Percentiles rank a stretch among this genome's conserved stretches.
Evolutionary conservation across 2,329 filamentous ascomycete species (phyloP).

Genomic region (Phialocephala sp.): DNA sequence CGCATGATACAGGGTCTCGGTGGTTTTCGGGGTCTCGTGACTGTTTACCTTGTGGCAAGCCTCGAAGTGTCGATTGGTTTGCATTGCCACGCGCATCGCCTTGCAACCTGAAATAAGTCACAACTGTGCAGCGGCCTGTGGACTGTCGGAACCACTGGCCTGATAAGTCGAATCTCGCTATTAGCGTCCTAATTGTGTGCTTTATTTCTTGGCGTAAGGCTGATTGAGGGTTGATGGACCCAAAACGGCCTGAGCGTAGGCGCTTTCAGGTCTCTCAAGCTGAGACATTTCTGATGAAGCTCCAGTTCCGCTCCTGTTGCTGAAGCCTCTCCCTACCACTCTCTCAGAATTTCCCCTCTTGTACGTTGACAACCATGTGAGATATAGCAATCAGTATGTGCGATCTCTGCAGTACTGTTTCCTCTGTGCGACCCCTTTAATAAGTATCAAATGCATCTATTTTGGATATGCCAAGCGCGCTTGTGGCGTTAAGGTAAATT

Average conservation of each 20-base stretch:
- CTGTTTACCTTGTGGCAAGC: too few relatives aligned
- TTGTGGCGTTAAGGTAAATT: slow-evolving; percentile 7
- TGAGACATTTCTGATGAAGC: background rate
- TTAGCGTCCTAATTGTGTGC: background rate
- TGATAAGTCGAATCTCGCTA: background rate
- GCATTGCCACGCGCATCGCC: too few relatives aligned
- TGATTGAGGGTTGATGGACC: background rate
- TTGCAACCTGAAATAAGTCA: too few relatives aligned
- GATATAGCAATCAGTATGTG: background rate
- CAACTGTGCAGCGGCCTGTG: too few relatives aligned
- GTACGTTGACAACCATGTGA: background rate
- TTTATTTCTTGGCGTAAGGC: background rate
- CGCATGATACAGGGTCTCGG: too few relatives aligned
- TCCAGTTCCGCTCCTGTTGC: background rate
- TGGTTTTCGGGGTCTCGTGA: too few relatives aligned
- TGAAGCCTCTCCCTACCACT: background rate
- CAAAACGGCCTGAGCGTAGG: background rate
- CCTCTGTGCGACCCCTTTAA: background rate
- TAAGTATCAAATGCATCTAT: background rate
- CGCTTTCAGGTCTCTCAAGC: background rate
- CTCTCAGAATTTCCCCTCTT: too few relatives aligned
- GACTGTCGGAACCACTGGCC: too few relatives aligned
- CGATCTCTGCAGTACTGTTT: background rate
- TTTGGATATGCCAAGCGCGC: slow-evolving; percentile 4
- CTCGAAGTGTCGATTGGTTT: too few relatives aligned